phyloP scores from a whole-genome alignment of 495 filamentous ascomycete genomes.

The Trichoderma virens region DNA sequence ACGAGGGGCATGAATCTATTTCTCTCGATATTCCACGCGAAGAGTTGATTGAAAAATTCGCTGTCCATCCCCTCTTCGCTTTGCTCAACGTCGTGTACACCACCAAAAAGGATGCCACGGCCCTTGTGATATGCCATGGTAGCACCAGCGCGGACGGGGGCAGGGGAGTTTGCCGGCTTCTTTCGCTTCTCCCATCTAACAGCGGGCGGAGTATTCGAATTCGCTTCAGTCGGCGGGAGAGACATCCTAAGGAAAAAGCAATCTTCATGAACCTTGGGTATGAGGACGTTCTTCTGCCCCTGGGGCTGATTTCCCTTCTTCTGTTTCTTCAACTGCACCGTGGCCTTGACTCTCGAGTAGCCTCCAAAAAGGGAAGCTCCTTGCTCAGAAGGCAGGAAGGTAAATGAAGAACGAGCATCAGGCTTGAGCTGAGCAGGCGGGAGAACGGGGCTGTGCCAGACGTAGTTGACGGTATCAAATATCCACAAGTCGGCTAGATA shows the following conservation, averaged over 20 bases:
- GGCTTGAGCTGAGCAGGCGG: slow-evolving; percentile 74
- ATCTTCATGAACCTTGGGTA: slow-evolving; percentile 64
- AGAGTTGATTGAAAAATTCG: slow-evolving; percentile 87
- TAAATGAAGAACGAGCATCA: slow-evolving; percentile 83
- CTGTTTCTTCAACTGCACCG: slow-evolving; percentile 43
- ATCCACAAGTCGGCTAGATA: slow-evolving; percentile 69
- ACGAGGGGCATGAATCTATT: slow-evolving; percentile 84
- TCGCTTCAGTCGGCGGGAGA: slow-evolving; percentile 55
- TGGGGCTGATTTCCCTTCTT: slow-evolving; percentile 53
- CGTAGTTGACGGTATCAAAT: slow-evolving; percentile 57
- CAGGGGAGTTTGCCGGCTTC: slow-evolving; percentile 81
- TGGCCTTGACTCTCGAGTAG: slow-evolving; percentile 80
- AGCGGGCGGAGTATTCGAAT: slow-evolving; percentile 52
- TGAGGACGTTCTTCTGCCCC: slow-evolving; percentile 33
- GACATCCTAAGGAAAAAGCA: slow-evolving; percentile 86
- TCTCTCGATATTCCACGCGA: slow-evolving; percentile 86
- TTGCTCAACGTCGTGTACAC: slow-evolving; percentile 88
- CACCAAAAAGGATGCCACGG: slow-evolving; percentile 86
- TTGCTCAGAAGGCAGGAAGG: slow-evolving; percentile 78
- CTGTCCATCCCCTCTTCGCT: slow-evolving; percentile 93
- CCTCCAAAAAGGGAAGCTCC: slow-evolving; percentile 88
- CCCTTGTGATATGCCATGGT: slow-evolving; percentile 93
- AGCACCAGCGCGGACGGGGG: slow-evolving; percentile 72
- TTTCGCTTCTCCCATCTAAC: slow-evolving; percentile 90
- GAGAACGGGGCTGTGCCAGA: slow-evolving; percentile 66